A percentile compares a stretch with the other conserved stretches of the same genome.
Conservation (phyloP, 805 yeast species). For the Metschnikowia noctiluminum region DNA sequence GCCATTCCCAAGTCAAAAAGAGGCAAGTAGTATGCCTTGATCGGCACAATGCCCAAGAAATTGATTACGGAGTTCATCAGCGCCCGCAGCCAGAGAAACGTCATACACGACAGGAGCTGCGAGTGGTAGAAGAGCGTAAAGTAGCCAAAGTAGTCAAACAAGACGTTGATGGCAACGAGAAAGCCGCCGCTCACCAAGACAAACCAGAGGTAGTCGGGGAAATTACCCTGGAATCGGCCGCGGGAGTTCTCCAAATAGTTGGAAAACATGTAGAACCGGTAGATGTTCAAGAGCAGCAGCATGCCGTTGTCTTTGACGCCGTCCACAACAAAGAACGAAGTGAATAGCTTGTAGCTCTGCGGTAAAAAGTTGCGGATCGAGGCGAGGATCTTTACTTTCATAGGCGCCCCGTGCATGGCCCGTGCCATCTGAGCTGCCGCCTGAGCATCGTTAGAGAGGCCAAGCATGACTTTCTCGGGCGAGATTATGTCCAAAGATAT, state of each 20-base stretch:
- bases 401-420: not conserved
- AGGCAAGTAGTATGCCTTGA: conserved; percentile 56
- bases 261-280: conserved; percentile 55
- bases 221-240: conserved; percentile 45
- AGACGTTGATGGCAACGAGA: conserved; percentile 34
- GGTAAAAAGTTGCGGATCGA: conserved; percentile 12
- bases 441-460: not conserved
- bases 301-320: conserved; percentile 27
- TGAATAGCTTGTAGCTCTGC: conserved; percentile 46
- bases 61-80: conserved; percentile 51
- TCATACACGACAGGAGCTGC: conserved; percentile 51
- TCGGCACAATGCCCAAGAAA: conserved; percentile 50
- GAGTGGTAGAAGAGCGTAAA: conserved; percentile 25
- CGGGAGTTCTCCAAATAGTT: conserved; percentile 47
- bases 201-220: conserved; percentile 58
- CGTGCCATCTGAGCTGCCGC: not conserved
- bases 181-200: conserved; percentile 47
- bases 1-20: conserved; percentile 32
- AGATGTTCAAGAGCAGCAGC: conserved; percentile 44
- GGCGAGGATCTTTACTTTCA: not conserved
- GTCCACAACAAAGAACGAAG: conserved; percentile 48
- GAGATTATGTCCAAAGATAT: conserved; percentile 21
- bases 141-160: conserved; percentile 10
- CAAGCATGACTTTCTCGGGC: conserved; percentile 14
- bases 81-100: conserved; percentile 60